Conservation (phyloP, 2,329 filamentous ascomycete species). For the Xylaria polymorpha region DNA sequence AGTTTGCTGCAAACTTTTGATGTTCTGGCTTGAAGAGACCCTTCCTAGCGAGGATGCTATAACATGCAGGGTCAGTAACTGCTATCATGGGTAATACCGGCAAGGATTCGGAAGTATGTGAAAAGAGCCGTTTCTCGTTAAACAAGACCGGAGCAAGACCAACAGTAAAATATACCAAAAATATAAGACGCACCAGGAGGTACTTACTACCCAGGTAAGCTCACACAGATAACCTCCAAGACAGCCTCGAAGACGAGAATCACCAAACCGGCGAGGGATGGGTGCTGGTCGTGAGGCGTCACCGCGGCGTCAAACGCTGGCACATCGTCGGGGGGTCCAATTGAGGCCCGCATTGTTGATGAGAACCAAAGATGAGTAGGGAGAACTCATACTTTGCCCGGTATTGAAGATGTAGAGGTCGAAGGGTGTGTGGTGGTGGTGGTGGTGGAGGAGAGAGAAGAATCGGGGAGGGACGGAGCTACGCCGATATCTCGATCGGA, state of each 20-base stretch:
- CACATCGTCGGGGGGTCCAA: slow-evolving; percentile 51
- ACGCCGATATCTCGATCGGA: background rate
- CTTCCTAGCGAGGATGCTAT: slow-evolving; percentile 78
- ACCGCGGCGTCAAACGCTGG: slow-evolving; percentile 50
- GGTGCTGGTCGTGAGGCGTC: slow-evolving; percentile 65
- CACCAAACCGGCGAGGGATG: slow-evolving; percentile 74
- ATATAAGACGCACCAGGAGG: background rate
- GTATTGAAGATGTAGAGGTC: slow-evolving; percentile 33
- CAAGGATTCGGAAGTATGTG: background rate
- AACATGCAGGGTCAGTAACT: slow-evolving; percentile 8
- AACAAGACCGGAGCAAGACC: background rate
- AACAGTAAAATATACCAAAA: background rate
- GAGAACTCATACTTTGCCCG: slow-evolving; percentile 49
- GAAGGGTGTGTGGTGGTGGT: background rate
- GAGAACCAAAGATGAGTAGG: slow-evolving; percentile 60
- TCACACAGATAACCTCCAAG: slow-evolving; percentile 76
- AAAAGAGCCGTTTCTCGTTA: background rate
- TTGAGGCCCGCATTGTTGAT: slow-evolving; percentile 47
- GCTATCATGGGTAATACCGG: background rate
- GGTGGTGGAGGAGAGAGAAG: background rate
- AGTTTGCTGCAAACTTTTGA: slow-evolving; percentile 95
- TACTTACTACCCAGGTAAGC: slow-evolving; percentile 80
- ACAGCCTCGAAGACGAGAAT: slow-evolving; percentile 89
- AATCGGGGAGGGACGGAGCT: background rate
- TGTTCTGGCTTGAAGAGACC: slow-evolving; percentile 96